Base-by-base conservation (phyloP, 768 basidiomycete genomes). In the Chiua virens region DNA sequence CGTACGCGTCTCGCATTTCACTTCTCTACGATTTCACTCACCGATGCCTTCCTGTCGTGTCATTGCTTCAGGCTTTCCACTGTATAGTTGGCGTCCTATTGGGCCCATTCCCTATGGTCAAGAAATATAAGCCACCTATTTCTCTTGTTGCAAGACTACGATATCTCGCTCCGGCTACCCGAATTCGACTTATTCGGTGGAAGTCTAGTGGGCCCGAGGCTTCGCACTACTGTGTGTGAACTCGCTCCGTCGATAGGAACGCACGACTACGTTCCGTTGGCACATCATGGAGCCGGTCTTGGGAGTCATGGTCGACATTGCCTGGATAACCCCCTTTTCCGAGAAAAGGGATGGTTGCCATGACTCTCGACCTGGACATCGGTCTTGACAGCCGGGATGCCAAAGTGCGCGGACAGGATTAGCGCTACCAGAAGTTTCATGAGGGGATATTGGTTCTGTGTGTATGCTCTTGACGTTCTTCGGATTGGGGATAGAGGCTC, bases 361-460 rank as follows among this genome's bases (percentile, higher is more conserved):
- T 98, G 74, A 85, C 89, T 76, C 81, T 99, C 9, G 95, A 99
- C 67, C 87, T 91, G 0, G 75, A 86, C 17, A 97, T 94, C 0
- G 96, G 96, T 0, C 76, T 99, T 7, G 96, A 99, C 63, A 89
- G 92, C 4, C 81, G 84, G 0, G 86, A 83, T 15, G 83, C 82
- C 40, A 97, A 92, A 67, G 83, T 98, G 50, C 79, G 96, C 32
- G 92, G 91, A 97, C 68, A 94, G 95, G 0, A 83, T 96, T 20
- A 89, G 91, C 63, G 92, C 92, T 0, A 93, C 92, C 3, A 89
- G 87, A 55, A 86, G 78, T 58, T 87, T 92, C 58, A 82, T 93
- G 50, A 84, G 86, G 64, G 93, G 95, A 1, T 99, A 94, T 65
- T 98, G 94, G 95, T 83, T 96, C 47, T 96, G 93, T n/a, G 92